Percentiles rank a stretch among this genome's conserved stretches.
phyloP scores from a whole-genome alignment of 495 filamentous ascomycete genomes.

The Ascodesmis nigricans region DNA sequence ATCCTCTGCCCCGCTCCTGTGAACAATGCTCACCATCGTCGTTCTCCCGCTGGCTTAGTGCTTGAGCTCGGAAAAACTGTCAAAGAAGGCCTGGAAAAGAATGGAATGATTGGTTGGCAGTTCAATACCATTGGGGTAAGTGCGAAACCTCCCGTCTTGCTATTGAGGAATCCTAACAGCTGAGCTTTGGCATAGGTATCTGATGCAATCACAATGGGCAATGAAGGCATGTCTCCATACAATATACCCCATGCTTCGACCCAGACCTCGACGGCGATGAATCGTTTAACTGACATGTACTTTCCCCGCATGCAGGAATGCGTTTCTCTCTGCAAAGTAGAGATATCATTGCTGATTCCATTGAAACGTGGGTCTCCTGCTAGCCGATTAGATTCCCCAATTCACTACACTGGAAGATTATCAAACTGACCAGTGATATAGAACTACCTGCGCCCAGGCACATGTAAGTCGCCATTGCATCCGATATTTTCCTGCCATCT shows the following conservation, averaged over 20 bases:
- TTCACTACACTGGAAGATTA: not conserved
- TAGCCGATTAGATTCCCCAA: constrained; percentile 29
- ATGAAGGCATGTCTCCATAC: constrained; percentile 41
- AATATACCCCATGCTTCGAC: constrained; percentile 3
- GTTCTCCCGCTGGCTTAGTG: constrained; percentile 31
- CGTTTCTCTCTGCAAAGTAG: constrained; percentile 85
- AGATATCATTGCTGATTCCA: constrained; percentile 86
- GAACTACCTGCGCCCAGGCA: constrained; percentile 24
- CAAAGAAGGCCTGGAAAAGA: constrained; percentile 58
- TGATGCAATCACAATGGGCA: constrained; percentile 92
- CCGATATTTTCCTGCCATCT: constrained; percentile 7
- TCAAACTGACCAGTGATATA: no score
- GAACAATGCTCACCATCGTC: no score
- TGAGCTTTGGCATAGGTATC: constrained; percentile 22
- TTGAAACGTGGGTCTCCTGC: constrained; percentile 78
- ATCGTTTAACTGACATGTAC: constrained; percentile 10
- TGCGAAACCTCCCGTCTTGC: no score
- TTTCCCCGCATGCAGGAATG: constrained; percentile 42
- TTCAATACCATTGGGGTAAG: constrained; percentile 90
- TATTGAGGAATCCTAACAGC: constrained; percentile 7
- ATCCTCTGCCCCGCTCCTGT: constrained; percentile 15
- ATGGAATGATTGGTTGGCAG: constrained; percentile 76
- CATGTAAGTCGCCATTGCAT: constrained; percentile 14
- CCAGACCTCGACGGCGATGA: constrained; percentile 8
- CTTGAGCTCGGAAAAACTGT: constrained; percentile 76